These are phyloP conservation scores for Nakazawaea ernobii DNA, from an alignment of 805 yeast genomes.

Conservation along the genomic window DNA sequence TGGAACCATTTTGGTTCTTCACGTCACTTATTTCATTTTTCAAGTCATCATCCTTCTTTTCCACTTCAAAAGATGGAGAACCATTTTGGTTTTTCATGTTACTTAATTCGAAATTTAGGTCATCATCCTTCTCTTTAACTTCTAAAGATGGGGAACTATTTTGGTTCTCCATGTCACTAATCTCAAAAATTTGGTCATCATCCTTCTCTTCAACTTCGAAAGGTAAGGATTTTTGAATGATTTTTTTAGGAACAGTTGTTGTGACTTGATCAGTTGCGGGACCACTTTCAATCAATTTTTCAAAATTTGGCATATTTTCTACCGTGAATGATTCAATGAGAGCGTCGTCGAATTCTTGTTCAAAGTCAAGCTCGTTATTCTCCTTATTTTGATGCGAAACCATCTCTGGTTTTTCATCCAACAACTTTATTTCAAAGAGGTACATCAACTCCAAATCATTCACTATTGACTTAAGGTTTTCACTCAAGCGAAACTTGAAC, in stretches of 20 bases:
- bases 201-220: background rate
- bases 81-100: slow-evolving; percentile 1
- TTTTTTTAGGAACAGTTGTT: too few species aligned
- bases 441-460: background rate
- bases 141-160: background rate
- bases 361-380: background rate
- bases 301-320: background rate
- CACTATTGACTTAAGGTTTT: background rate
- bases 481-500: background rate
- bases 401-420: background rate
- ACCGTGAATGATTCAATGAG: slow-evolving; percentile 1
- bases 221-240: background rate
- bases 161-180: background rate
- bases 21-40: slow-evolving; percentile 1
- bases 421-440: background rate
- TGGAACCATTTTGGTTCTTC: background rate
- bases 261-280: too few species aligned
- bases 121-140: background rate
- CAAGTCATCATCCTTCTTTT: background rate
- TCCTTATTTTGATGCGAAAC: too few species aligned
- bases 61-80: too few species aligned
- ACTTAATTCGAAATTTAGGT: background rate
- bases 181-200: background rate
- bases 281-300: too few species aligned
- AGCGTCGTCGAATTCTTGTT: background rate